Percentiles rank a stretch among this genome's conserved stretches.
Evolutionary conservation across 1,139 yeast species (phyloP).

Genomic region (Chernovozyma aurita): DNA sequence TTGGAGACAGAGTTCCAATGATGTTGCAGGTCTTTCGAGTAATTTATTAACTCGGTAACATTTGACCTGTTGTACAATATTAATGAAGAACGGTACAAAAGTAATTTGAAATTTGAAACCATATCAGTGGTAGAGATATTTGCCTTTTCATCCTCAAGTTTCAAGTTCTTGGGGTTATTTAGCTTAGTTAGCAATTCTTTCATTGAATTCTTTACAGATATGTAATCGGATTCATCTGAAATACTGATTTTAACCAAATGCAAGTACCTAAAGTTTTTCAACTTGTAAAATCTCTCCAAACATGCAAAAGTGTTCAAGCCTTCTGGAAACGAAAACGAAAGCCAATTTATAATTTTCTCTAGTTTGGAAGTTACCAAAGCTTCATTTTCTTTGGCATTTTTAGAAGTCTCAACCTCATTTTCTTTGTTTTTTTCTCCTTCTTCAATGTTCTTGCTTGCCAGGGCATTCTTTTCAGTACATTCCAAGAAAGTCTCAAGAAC

Average conservation of each 20-base stretch:
- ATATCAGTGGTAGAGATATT: conserved; percentile 46
- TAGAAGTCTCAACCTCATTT: conserved; percentile 11
- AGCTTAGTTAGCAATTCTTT: conserved; percentile 57
- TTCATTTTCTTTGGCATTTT: conserved; percentile 14
- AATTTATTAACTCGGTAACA: conserved; percentile 48
- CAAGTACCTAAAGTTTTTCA: conserved; percentile 55
- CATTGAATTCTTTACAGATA: conserved; percentile 54
- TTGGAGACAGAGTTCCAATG: conserved; percentile 38
- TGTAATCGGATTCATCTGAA: conserved; percentile 56
- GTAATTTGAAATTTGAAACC: conserved; percentile 46
- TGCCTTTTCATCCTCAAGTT: conserved; percentile 31
- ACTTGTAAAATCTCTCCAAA: conserved; percentile 45
- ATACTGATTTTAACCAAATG: conserved; percentile 53
- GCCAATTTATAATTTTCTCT: conserved; percentile 61
- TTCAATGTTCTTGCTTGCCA: conserved; percentile 13
- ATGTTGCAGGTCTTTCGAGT: conserved; percentile 34
- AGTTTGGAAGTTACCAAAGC: conserved; percentile 30
- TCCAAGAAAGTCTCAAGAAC: conserved; percentile 35
- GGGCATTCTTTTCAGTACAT: conserved; percentile 23
- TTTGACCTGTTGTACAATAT: conserved; percentile 65
- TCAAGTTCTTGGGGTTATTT: conserved; percentile 46
- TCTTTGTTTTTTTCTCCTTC: conserved; percentile 19
- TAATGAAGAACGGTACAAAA: conserved; percentile 60
- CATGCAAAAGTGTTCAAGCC: conserved; percentile 43
- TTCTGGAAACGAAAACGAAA: conserved; percentile 55